Evolutionary conservation across 352 stramenopile species (phyloP).

Genomic region (Thraustochytrium sp.): DNA sequence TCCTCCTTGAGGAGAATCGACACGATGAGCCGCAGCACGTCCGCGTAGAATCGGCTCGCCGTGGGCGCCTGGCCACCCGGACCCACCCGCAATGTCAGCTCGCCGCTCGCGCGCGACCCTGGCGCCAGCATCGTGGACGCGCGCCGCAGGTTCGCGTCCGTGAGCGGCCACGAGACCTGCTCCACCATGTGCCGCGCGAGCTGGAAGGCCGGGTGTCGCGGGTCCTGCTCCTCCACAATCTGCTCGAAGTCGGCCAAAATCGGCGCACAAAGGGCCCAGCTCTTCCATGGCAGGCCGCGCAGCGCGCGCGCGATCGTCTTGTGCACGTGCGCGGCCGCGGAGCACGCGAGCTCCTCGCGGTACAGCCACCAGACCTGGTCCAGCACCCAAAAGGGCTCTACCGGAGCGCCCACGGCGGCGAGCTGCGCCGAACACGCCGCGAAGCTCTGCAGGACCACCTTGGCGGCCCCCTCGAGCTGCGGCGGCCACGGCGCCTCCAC

Average conservation of each 20-base stretch:
- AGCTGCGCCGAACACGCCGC: background rate
- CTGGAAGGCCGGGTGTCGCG: background rate
- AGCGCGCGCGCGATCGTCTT: background rate
- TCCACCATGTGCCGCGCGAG: background rate
- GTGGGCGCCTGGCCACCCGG: background rate
- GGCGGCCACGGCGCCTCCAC: background rate
- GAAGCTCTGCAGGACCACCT: background rate
- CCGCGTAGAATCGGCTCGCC: background rate
- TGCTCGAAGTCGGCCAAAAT: background rate
- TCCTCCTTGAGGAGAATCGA: background rate
- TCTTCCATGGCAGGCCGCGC: background rate
- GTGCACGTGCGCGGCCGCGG: background rate
- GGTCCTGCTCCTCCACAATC: background rate
- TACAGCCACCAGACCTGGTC: constrained; percentile 23
- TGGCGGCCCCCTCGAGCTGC: background rate
- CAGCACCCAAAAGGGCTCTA: constrained; percentile 26
- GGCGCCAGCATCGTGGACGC: background rate
- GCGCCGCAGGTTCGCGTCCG: background rate
- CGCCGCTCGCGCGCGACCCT: background rate
- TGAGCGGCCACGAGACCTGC: background rate
- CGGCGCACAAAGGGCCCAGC: background rate
- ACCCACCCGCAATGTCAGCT: background rate
- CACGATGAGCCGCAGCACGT: background rate
- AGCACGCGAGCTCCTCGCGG: background rate
- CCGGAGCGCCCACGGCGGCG: background rate